phyloP scores from a whole-genome alignment of 2,329 filamentous ascomycete species.

The Apiospora rasikravindrae region DNA sequence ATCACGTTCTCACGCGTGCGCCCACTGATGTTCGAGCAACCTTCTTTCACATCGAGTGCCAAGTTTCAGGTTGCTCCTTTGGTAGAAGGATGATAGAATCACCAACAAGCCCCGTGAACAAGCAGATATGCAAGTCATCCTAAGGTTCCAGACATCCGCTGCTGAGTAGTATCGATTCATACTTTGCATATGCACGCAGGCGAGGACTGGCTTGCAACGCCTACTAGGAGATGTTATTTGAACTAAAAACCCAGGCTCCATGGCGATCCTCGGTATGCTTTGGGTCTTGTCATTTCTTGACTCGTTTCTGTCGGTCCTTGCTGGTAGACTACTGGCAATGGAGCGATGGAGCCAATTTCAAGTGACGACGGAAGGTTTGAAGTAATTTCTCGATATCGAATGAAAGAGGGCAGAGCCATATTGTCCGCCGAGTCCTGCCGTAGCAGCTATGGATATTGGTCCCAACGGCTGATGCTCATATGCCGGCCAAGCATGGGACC shows the following conservation, averaged over 20 bases:
- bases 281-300: conserved; percentile 12
- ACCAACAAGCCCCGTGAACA: not conserved
- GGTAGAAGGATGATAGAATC: not conserved
- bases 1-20: conserved; percentile 3
- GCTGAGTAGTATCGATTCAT: conserved; percentile 7
- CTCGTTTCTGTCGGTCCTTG: conserved; percentile 3
- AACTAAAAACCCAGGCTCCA: not conserved
- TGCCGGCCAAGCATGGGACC: not conserved
- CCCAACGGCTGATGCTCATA: conserved; percentile 4
- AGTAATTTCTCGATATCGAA: conserved; percentile 17
- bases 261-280: conserved; percentile 8
- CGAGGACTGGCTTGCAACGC: not conserved
- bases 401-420: not conserved
- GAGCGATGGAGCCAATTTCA: conserved; percentile 16
- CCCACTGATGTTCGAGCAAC: conserved; percentile 14
- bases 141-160: not conserved
- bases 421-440: not conserved
- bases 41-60: not conserved
- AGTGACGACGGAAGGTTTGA: conserved; percentile 4
- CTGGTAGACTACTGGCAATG: conserved; percentile 8
- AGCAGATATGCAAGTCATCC: conserved; percentile 14
- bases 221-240: not conserved
- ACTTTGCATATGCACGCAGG: conserved; percentile 9
- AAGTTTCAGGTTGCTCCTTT: conserved; percentile 11
- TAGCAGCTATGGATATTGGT: conserved; percentile 15